phyloP scores from a whole-genome alignment of 768 basidiomycete genomes.

The Naganishia vishniacii region DNA sequence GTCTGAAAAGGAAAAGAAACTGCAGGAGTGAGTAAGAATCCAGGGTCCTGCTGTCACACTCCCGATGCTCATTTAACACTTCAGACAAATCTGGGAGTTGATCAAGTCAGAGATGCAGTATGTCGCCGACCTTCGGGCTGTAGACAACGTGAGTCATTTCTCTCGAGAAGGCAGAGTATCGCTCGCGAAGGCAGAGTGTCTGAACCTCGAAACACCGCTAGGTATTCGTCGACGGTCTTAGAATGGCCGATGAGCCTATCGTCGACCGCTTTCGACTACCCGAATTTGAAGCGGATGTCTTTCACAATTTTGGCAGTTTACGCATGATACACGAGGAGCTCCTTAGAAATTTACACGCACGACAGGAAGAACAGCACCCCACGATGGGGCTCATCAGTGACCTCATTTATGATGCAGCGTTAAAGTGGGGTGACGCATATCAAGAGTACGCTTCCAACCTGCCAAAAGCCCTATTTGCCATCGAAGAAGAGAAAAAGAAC shows the following conservation, averaged over 20 bases:
- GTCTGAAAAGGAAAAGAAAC: constrained; percentile 69
- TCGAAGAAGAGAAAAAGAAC: constrained; percentile 41
- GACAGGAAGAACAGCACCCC: constrained; percentile 50
- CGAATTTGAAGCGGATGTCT: constrained; percentile 81
- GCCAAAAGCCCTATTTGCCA: constrained; percentile 48
- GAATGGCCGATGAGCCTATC: constrained; percentile 57
- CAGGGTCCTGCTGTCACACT: background rate
- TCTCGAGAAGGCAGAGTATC: background rate
- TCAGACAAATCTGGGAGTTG: constrained; percentile 85
- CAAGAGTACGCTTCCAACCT: constrained; percentile 49
- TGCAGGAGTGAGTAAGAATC: constrained; percentile 65
- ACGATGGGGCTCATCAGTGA: constrained; percentile 45
- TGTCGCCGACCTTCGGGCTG: constrained; percentile 82
- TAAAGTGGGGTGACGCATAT: constrained; percentile 49
- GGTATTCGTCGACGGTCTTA: constrained; percentile 61
- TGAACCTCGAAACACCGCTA: too few species aligned
- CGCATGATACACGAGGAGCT: constrained; percentile 43
- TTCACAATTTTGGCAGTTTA: constrained; percentile 75
- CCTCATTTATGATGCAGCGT: constrained; percentile 47
- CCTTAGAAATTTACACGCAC: constrained; percentile 40
- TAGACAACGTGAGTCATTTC: constrained; percentile 60
- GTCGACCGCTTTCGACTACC: constrained; percentile 57
- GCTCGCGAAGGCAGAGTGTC: too few species aligned
- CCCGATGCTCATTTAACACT: background rate
- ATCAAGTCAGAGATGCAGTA: constrained; percentile 92